These are phyloP conservation scores for Ganoderma sinense DNA, from an alignment of 1,284 basidiomycete species.

Conservation along the genomic window DNA sequence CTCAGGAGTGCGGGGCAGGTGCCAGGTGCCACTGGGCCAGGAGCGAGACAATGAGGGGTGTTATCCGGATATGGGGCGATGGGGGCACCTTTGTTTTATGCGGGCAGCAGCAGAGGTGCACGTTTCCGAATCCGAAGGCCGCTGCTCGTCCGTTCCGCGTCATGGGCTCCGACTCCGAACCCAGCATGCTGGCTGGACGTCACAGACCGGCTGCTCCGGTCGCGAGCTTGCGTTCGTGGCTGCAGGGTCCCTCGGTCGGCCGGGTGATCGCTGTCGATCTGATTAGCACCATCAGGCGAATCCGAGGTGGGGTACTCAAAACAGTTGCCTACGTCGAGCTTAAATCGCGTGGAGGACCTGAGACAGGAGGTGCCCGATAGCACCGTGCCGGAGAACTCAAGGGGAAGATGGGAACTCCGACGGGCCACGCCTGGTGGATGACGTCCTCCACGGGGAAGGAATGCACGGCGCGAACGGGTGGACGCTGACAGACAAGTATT, in stretches of 20 bases:
- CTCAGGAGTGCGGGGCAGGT: neutral
- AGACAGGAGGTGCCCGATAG: slow-evolving; percentile 13
- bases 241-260: slow-evolving; percentile 10
- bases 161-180: slow-evolving; percentile 1
- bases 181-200: slow-evolving; percentile 4
- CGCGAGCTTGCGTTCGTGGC: slow-evolving; percentile 1
- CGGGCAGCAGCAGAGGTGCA: neutral
- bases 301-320: neutral
- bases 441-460: neutral
- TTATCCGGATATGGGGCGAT: neutral
- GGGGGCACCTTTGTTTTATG: slow-evolving; percentile 12
- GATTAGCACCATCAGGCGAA: slow-evolving; percentile 34
- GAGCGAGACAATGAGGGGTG: slow-evolving; percentile 1
- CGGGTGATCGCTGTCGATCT: slow-evolving; percentile 35
- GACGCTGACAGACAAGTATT: neutral
- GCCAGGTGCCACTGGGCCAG: too few species aligned
- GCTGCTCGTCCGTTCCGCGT: slow-evolving; percentile 7
- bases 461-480: neutral
- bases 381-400: neutral
- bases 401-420: neutral
- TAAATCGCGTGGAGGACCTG: slow-evolving; percentile 37
- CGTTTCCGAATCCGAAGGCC: slow-evolving; percentile 5
- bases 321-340: slow-evolving; percentile 25
- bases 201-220: slow-evolving; percentile 8
- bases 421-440: neutral